Base-by-base conservation (phyloP, 768 basidiomycete species). In the Macrolepiota dolichaula region DNA sequence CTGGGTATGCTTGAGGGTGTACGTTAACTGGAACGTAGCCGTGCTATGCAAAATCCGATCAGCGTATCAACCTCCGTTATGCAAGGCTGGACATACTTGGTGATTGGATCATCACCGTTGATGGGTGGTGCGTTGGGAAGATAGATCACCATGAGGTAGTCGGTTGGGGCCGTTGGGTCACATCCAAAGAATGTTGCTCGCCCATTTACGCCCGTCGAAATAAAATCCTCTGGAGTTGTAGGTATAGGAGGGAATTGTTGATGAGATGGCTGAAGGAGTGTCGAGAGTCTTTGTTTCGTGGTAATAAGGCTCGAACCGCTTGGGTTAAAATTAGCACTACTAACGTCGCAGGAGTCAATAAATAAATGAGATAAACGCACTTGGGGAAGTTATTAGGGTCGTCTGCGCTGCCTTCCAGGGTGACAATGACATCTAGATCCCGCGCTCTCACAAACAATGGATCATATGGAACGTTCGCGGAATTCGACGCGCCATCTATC, bases 161-260 rank as follows among this genome's bases (percentile, higher is more conserved):
- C 81, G 1, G 83, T 72, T 13, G 85, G 80, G 3, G 27, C 70
- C 50, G 79, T 69, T 2, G 85, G 81, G 66, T 88, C 74, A 68
- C 92, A 93, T 2, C 92, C 92, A 73, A 92, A 93, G 75, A 94
- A 92, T 0, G 88, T 89, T 2, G 90, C 84, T 27, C 87, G 82
- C 49, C 73, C 74, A 67, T 86, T 90, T 1, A 91, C 79, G 37
- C 89, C 88, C 4, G 80, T 81, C 1, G 73, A 70, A 37, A 87
- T 68, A 70, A 89, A 91, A 12, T 77, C 78, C 2, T 77, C 77
- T 0, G 76, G 66, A 9, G 76, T 78, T 5, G 73, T 66, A 15
- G 89, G 89, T 36, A 89, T 81, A 2, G 86, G 85, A 1, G 89
- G 89, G 68, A 90, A 85, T 49, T 70, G 71, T 62, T 87, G 84